Conservation (phyloP, 306 rosid species). For the Pachyrhizus erosus region DNA sequence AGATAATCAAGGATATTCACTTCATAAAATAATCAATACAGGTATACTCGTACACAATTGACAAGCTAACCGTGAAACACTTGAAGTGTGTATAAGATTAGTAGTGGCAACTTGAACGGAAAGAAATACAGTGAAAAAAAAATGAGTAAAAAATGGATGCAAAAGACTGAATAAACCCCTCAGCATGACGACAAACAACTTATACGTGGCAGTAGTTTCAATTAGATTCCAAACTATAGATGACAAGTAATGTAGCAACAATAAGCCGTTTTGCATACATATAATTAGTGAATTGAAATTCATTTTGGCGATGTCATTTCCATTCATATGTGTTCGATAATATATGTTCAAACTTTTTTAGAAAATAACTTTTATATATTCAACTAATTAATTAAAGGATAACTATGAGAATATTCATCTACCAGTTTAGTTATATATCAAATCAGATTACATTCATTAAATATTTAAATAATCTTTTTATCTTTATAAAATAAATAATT, state of each 20-base stretch:
- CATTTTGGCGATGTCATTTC: not conserved
- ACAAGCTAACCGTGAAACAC: not conserved
- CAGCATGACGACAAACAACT: not conserved
- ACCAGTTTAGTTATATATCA: too few relatives aligned
- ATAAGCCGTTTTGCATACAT: not conserved
- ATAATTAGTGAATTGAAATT: slow-evolving; percentile 7
- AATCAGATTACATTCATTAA: too few relatives aligned
- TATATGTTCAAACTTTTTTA: not conserved
- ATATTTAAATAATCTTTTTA: too few relatives aligned
- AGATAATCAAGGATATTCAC: not conserved
- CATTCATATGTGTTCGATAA: not conserved
- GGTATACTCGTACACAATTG: not conserved
- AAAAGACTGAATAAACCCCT: not conserved
- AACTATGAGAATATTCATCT: too few relatives aligned
- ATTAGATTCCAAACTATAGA: too few relatives aligned
- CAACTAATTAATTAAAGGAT: too few relatives aligned
- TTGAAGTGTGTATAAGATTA: not conserved
- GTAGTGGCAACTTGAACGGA: too few relatives aligned
- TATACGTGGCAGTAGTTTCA: too few relatives aligned
- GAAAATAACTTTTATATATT: not conserved
- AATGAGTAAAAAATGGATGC: too few relatives aligned
- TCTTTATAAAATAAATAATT: too few relatives aligned
- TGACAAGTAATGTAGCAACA: too few relatives aligned
- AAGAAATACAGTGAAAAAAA: not conserved
- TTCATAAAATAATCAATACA: not conserved